Evolutionary conservation across 805 yeast genomes (phyloP), one percentile per base, ranked within the genome.

Genomic region (Pichia ethanolica): DNA sequence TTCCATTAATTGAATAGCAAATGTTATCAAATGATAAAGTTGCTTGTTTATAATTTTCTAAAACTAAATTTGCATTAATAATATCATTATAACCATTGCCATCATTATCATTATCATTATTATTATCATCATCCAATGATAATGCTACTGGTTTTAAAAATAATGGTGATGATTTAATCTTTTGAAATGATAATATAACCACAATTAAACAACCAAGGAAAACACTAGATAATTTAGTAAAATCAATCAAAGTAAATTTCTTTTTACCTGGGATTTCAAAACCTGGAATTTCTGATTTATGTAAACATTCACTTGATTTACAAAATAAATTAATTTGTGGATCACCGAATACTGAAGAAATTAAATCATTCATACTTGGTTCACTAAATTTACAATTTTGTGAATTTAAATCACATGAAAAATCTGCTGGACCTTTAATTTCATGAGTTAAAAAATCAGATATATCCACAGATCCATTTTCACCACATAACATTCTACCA

Each of bases 351-450:
- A 93, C 95, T 7, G 88, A 81, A 51, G 81, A 74, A 50, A 93
- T 93, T 60, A 93, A 74, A 56, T 87, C 95, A 68, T 93, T 87
- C 97, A 93, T 91, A 48, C 93, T 83, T 42, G 99, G 98, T 63
- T 93, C 99, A 3, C 91, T 83, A 60, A 93, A 93, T 43, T 73
- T 73, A 69, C 99, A 93, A 42, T 72, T 67, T 39, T 73, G 78
- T 13, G 75, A 64, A 6, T 68, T 64, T 26, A 86, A 64, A 63
- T 89, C 87, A 69, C 99, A 93, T 4, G 80, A 69, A 60, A 93
- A 89, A 54, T 86, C 90, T 34, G 96, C 99, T 0, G 99, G 99
- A 2, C 99, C 99, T 37, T 71, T 71, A 53, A 93, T 89, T 5
- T 96, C 86, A 62, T 90, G 93, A 2, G 89, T 81, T 52, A 93